Conservation (phyloP, 129 eudicot species). For the Gnaphalium uliginosum region DNA sequence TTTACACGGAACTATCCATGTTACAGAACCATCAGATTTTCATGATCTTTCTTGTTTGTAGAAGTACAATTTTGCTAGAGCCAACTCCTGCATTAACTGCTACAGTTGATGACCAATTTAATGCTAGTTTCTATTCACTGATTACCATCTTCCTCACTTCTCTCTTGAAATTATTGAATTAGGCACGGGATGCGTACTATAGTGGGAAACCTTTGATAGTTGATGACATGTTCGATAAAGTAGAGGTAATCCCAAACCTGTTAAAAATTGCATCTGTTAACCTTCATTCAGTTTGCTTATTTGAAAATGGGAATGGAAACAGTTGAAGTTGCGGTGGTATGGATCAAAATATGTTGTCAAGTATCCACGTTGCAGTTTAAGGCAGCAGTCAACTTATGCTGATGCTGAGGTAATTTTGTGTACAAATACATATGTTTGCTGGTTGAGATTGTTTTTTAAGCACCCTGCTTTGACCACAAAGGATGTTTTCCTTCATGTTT, state of each 20-base stretch:
- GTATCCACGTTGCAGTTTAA: conserved; percentile 94
- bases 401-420: conserved; percentile 83
- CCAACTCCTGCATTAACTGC: conserved; percentile 3
- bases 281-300: conserved; percentile 17
- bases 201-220: conserved; percentile 85
- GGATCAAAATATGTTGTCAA: conserved; percentile 91
- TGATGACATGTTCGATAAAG: conserved; percentile 95
- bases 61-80: background rate
- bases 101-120: background rate
- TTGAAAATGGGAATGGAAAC: conserved; percentile 24
- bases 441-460: background rate
- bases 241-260: conserved; percentile 55
- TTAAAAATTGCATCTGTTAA: background rate
- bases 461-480: background rate
- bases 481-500: background rate
- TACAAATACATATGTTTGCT: background rate
- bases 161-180: conserved; percentile 18
- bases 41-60: conserved; percentile 14
- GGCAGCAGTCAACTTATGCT: conserved; percentile 85
- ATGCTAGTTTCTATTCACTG: background rate
- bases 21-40: background rate
- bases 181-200: conserved; percentile 97
- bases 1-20: background rate
- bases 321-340: conserved; percentile 83
- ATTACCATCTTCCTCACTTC: conserved; percentile 14